A percentile compares a stretch with the other conserved stretches of the same genome.
These are phyloP conservation scores for Penicillium coprophilum DNA, from an alignment of 495 filamentous ascomycete species.

Conservation along the genomic window DNA sequence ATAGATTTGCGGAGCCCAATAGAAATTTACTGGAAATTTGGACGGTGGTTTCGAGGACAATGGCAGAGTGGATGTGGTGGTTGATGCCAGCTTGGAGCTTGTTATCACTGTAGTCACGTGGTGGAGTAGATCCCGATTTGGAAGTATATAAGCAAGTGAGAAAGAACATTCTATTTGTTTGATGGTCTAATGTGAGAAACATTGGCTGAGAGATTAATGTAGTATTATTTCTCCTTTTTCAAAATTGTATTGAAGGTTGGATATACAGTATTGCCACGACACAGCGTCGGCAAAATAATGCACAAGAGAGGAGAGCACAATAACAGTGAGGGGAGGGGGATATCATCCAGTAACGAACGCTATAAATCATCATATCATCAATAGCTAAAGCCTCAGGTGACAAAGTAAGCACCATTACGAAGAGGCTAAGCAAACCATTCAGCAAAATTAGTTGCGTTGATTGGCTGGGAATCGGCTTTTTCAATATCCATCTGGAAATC, in stretches of 20 bases:
- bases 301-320: conserved; percentile 13
- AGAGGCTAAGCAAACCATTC: conserved; percentile 34
- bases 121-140: not conserved
- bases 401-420: not conserved
- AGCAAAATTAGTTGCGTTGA: conserved; percentile 30
- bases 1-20: not conserved
- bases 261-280: not conserved
- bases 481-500: conserved; percentile 49
- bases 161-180: not conserved
- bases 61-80: conserved; percentile 23
- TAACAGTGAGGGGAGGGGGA: conserved; percentile 20
- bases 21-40: not conserved
- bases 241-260: not conserved
- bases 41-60: conserved; percentile 19
- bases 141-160: conserved; percentile 10
- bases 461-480: conserved; percentile 22
- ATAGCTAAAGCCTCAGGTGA: not conserved
- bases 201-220: not conserved
- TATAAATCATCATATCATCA: conserved; percentile 12
- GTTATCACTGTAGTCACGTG: conserved; percentile 33
- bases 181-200: not conserved
- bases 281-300: not conserved
- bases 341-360: conserved; percentile 7
- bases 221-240: not conserved
- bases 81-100: conserved; percentile 39